A percentile compares a stretch with the other conserved stretches of the same genome.
Evolutionary conservation across 768 basidiomycete species (phyloP).

Genomic region (Psilocybe subaeruginosa): DNA sequence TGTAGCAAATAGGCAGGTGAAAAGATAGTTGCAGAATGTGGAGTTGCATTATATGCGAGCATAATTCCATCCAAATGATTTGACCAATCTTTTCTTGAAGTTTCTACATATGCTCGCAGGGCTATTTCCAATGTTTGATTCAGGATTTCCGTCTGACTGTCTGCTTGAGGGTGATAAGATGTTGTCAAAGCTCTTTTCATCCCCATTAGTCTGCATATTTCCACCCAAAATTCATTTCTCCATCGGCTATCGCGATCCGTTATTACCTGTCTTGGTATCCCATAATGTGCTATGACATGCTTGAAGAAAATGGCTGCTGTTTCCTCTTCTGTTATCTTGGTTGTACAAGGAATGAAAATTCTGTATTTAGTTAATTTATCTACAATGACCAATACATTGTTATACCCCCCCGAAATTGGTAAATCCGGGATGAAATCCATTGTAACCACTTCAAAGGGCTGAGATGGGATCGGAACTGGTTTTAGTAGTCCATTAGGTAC

Average conservation of each 20-base stretch:
- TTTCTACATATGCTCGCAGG: slow-evolving; percentile 30
- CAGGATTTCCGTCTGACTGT: slow-evolving; percentile 38
- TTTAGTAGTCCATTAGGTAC: slow-evolving; percentile 34
- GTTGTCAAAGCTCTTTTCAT: slow-evolving; percentile 28
- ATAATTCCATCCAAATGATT: slow-evolving; percentile 22
- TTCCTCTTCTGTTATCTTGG: slow-evolving; percentile 26
- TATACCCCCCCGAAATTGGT: slow-evolving; percentile 29
- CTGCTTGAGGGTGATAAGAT: slow-evolving; percentile 19
- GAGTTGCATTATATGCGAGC: slow-evolving; percentile 33
- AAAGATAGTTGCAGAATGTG: slow-evolving; percentile 28
- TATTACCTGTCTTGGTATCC: slow-evolving; percentile 31
- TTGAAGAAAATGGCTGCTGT: slow-evolving; percentile 32
- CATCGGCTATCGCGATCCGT: slow-evolving; percentile 31
- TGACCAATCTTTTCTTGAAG: slow-evolving; percentile 26
- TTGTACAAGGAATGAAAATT: slow-evolving; percentile 37
- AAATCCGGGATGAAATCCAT: slow-evolving; percentile 41
- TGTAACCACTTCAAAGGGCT: slow-evolving; percentile 31
- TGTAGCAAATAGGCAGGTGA: slow-evolving; percentile 29
- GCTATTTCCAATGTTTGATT: slow-evolving; percentile 35
- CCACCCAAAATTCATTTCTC: slow-evolving; percentile 28
- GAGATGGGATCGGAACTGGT: slow-evolving; percentile 34
- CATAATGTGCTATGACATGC: slow-evolving; percentile 27
- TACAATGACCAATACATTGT: slow-evolving; percentile 36
- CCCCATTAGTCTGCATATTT: slow-evolving; percentile 27
- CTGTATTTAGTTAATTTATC: slow-evolving; percentile 40